Evolutionary conservation across 2,329 filamentous ascomycete genomes (phyloP), one percentile per base, ranked within the genome.

Genomic region (Xylariaceae sp.): DNA sequence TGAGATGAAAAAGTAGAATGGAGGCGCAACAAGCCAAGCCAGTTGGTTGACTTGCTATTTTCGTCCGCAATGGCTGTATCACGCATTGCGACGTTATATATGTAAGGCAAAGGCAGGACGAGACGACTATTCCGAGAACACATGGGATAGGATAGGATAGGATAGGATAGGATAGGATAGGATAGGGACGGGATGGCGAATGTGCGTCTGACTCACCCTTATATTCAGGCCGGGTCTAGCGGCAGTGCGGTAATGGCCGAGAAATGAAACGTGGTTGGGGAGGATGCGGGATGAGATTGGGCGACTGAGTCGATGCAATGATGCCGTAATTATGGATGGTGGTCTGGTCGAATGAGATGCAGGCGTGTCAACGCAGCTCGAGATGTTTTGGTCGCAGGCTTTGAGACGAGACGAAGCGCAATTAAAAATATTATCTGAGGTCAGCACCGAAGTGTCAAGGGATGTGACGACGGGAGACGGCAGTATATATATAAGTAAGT

Each of bases 131-230:
- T 30, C 23, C 23, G 23, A 30, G 23, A 30, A 30, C 4, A 52
- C 59, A 66, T 67, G 15, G 2, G 61, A 49, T 53, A 44, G 57
- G 61, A 65, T 65, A 64, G 15, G 39, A 57, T 62, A n/a, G n/a
- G n/a, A n/a, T n/a, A n/a, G n/a, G n/a, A n/a, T n/a, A 57, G 58
- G 11, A 42, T 10, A 42, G 37, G 11, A 55, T 60, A 53, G 62
- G 11, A 42, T 10, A 42, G 37, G 11, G 55, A 59, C 51, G 62
- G 57, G 51, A 64, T 61, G 50, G 57, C 55, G 60, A 60, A 56
- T 67, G 66, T 58, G 62, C 62, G 67, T 73, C 70, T 73, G 71
- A 73, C 71, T 73, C 71, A 73, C 71, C 60, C 65, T 63, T 63
- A 34, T 35, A 15, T 35, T 67, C 56, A 64, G 63, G 60, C 64